Evolutionary conservation across 1,139 yeast species (phyloP), one percentile per base, ranked within the genome.

Genomic region (Candida sanyaensis): DNA sequence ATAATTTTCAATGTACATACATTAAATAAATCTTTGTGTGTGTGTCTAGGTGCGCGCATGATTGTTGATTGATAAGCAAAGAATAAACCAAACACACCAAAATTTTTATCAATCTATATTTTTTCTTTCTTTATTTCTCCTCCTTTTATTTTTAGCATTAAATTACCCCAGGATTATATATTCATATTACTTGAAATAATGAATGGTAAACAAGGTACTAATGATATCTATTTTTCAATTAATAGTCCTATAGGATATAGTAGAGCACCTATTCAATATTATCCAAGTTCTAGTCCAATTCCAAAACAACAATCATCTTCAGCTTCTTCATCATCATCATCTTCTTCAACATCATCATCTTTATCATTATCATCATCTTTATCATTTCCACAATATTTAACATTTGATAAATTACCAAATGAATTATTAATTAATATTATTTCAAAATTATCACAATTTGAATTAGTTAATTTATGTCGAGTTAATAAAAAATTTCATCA

Each of bases 381-480:
- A 10, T 11, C 33, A 7, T 40, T 41, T 8, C 48, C 48, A 37
- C 21, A 23, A 26, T n/a, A 13, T 5, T 10, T 44, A 6, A 34
- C 60, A 1, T 51, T 67, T n/a, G 62, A 59, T 28, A 49, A 46
- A 31, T 60, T 73, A 10, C 81, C 83, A 1, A 53, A 60, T 29
- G 83, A 78, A 51, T 58, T 77, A 17, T 56, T 71, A 13, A 44
- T 58, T 12, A 46, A 51, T 23, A 66, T 78, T 4, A 64, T 73
- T 6, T 59, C 63, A 30, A 50, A 64, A n/a, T 56, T 78, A 27
- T 61, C 72, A 12, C 83, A 78, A 54, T 65, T 69, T 46, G 81
- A 75, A 50, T 62, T 74, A 31, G 52, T 75, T 8, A 68, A 57
- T 48, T 55, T 78, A 21, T 50, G 77, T 38, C 53, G 62, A 6